Base-by-base conservation (phyloP, 441 rosid species). In the Populus hybrid region DNA sequence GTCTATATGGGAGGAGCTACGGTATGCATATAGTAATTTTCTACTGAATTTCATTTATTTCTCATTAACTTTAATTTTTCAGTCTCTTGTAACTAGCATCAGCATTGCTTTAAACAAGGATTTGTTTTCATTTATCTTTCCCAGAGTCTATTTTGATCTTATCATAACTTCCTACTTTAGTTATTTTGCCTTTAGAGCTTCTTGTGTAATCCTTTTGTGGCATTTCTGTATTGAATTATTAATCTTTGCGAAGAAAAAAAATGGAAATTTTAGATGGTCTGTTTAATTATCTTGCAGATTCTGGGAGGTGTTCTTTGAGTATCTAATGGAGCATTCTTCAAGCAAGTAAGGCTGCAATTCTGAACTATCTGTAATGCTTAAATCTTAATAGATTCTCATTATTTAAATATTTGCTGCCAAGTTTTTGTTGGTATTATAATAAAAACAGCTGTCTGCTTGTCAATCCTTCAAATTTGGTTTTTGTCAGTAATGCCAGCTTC, bases 231-330 rank as follows among this genome's bases (percentile, higher is more conserved):
- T 34, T 73, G 46, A 64, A 61, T 69, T 20, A 9, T 20, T 34
- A 12, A 34, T 30, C 32, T 30, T 30, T 30, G 32, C 32, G 32
- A 30, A 30, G 32, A 30, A 30, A 30, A 30, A 30, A 30, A 69
- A 76, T 20, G 4, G 50, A 67, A 32, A 74, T 34, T 64, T 23
- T 35, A 14, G 21, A 63, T 74, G 18, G 24, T 72, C 30, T 71
- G 34, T 24, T 72, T 67, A 8, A 30, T 32, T 73, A 9, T 80
- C 36, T 78, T 87, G 86, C 89, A 97, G 99, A 88, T 97, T 97
- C 82, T 97, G 99, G 99, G 99, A 97, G 84, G 97, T 96, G 76
- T 97, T 91, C 85, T 94, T 94, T 80, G 99, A 97, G 82, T 83
- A 87, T 90, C 90, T 94, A 78, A 90, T 94, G 96, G 97, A 97